These are phyloP conservation scores for Sporobolomyces pararoseus DNA, from an alignment of 768 basidiomycete species.

Conservation along the genomic window DNA sequence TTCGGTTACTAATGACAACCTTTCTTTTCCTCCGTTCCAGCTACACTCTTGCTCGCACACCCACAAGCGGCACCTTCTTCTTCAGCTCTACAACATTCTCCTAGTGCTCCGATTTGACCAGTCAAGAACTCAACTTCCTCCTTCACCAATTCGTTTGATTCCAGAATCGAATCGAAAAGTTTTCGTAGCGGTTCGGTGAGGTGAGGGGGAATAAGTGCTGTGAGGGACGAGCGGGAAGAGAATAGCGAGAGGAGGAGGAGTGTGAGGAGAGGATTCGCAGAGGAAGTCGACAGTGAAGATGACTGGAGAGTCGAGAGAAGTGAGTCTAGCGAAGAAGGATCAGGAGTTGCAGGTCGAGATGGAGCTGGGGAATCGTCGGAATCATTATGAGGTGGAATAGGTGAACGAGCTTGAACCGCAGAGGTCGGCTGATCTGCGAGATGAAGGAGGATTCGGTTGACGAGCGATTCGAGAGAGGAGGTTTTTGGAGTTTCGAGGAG, in stretches of 20 bases:
- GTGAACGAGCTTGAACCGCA: neutral
- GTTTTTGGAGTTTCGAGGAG: slow-evolving; percentile 23
- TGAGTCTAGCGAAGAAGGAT: neutral
- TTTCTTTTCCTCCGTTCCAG: neutral
- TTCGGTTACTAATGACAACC: neutral
- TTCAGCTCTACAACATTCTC: slow-evolving; percentile 41
- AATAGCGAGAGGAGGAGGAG: slow-evolving; percentile 34
- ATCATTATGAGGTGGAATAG: neutral
- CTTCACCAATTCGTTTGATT: neutral
- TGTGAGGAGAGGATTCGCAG: slow-evolving; percentile 6
- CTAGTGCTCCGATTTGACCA: slow-evolving; percentile 32
- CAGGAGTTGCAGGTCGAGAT: neutral
- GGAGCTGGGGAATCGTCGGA: neutral
- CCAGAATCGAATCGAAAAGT: neutral
- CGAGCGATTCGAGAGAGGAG: neutral
- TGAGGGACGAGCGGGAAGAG: slow-evolving; percentile 6
- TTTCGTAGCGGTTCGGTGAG: neutral
- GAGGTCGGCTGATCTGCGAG: slow-evolving; percentile 16
- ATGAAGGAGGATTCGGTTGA: slow-evolving; percentile 8
- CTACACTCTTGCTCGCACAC: slow-evolving; percentile 15
- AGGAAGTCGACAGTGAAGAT: neutral
- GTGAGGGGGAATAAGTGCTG: slow-evolving; percentile 16
- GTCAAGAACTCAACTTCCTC: slow-evolving; percentile 30
- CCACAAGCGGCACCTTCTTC: slow-evolving; percentile 31
- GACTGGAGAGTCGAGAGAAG: slow-evolving; percentile 8